A percentile compares a stretch with the other conserved stretches of the same genome.
These are phyloP conservation scores for Pyrenochaeta sp. DNA, from an alignment of 2,329 filamentous ascomycete species.

Conservation along the genomic window DNA sequence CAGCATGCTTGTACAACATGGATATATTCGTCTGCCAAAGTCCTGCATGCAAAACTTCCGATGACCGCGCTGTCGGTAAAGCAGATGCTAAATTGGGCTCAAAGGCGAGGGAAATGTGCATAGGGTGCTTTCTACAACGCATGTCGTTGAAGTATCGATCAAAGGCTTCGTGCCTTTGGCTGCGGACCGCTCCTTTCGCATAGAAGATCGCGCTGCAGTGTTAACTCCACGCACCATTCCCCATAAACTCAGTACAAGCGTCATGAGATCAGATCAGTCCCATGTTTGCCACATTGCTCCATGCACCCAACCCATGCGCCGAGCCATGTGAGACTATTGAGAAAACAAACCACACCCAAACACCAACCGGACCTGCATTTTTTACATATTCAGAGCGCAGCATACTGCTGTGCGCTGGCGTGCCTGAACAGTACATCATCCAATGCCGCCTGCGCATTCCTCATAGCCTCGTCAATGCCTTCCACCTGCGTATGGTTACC, in stretches of 20 bases:
- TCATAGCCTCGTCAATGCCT: slow-evolving; percentile 43
- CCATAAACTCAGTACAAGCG: slow-evolving; percentile 23
- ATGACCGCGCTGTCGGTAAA: slow-evolving; percentile 39
- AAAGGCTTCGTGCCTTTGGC: too few species aligned
- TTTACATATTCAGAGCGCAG: slow-evolving; percentile 40
- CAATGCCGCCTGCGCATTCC: slow-evolving; percentile 40
- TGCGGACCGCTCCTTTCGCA: neutral
- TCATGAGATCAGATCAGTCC: slow-evolving; percentile 23
- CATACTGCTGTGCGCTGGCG: slow-evolving; percentile 41
- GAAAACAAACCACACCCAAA: slow-evolving; percentile 24
- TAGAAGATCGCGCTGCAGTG: slow-evolving; percentile 17
- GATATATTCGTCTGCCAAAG: slow-evolving; percentile 25
- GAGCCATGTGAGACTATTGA: slow-evolving; percentile 25
- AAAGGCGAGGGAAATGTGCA: neutral
- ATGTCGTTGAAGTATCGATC: neutral
- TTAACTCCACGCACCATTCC: slow-evolving; percentile 29
- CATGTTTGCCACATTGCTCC: slow-evolving; percentile 5
- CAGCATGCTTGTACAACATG: slow-evolving; percentile 28
- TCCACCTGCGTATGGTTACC: slow-evolving; percentile 48
- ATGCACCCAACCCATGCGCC: slow-evolving; percentile 23
- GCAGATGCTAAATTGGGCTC: slow-evolving; percentile 33
- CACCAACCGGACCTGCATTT: slow-evolving; percentile 32
- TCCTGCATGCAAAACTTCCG: slow-evolving; percentile 40
- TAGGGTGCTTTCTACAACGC: neutral
- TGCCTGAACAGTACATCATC: slow-evolving; percentile 47